phyloP scores from a whole-genome alignment of 495 filamentous ascomycete genomes.

The Entonaema liquescens region DNA sequence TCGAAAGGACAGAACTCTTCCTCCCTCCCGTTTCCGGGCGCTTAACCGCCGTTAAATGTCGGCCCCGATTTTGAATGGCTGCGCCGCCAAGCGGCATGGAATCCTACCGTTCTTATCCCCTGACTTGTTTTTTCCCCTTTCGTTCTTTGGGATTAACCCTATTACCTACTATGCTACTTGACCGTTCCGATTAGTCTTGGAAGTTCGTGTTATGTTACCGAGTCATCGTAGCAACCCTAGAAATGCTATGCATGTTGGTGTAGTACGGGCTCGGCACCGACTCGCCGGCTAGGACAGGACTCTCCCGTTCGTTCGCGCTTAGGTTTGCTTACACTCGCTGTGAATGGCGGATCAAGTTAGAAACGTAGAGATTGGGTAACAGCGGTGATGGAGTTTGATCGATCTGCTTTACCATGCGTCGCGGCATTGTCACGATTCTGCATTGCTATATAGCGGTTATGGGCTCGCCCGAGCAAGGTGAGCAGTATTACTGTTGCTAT shows the following conservation, averaged over 20 bases:
- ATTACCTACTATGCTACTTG: background rate
- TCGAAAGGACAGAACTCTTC: constrained; percentile 4
- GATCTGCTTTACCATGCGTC: constrained; percentile 10
- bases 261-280: constrained; percentile 30
- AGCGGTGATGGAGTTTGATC: constrained; percentile 19
- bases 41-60: constrained; percentile 29
- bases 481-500: constrained; percentile 6
- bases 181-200: constrained; percentile 29
- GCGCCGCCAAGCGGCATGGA: constrained; percentile 32
- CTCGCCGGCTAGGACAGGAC: constrained; percentile 18
- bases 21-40: constrained; percentile 23
- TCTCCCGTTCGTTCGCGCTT: constrained; percentile 32
- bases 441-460: constrained; percentile 7
- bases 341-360: constrained; percentile 39
- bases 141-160: constrained; percentile 1
- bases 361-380: constrained; percentile 32
- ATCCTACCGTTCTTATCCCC: constrained; percentile 29
- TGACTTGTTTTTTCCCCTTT: constrained; percentile 13
- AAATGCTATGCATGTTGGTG: constrained; percentile 31
- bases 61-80: constrained; percentile 26
- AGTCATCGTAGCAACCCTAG: constrained; percentile 25
- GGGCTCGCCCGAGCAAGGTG: constrained; percentile 4
- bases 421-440: constrained; percentile 26
- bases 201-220: constrained; percentile 16
- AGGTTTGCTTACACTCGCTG: constrained; percentile 9